Evolutionary conservation across 345 rosid genomes (phyloP), one percentile per base, ranked within the genome.

Genomic region (Citrus reticulata): DNA sequence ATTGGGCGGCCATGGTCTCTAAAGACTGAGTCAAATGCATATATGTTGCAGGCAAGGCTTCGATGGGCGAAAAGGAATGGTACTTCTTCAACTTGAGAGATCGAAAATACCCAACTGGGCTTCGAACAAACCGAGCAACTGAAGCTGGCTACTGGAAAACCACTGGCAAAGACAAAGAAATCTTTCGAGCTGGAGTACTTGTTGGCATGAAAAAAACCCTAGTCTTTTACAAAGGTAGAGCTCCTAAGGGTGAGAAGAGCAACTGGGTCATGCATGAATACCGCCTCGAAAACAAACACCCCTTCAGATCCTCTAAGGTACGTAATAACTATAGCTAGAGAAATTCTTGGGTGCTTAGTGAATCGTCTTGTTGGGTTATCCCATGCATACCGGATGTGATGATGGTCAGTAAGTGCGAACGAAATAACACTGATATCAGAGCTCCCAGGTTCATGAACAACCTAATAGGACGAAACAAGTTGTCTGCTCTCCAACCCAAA

Each of bases 251-350:
- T 63, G 97, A 89, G 83, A 96, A 96, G 84, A 93, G 94, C 87
- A 94, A 94, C 79, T 96, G 99, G 99, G 98, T 96, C 81, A 96
- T 94, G 99, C 99, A 96, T 80, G 99, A 96, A 72, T 96, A 96
- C 72, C 85, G 99, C 77, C 91, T 90, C 39, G 90, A 93, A 78
- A 89, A 88, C 81, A 93, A 90, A 78, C 89, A 85, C 69, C 85
- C 92, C 65, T 90, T 91, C 85, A 91, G 82, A 83, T 82, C 90
- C 73, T 55, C 84, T 27, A 93, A 83, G 94, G 94, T 93, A 89
- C 46, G 32, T 70, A 24, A 11, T 62, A 1, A 64, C 24, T 22
- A 22, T 6, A 17, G 20, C 9, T 1, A 22, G 25, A 20, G 22
- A 17, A 34, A 65, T 34, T 19, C 37, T 64, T 32, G 34, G 10